Evolutionary conservation across 192 early-diverging fungal genomes (phyloP).

Genomic region (Spizellomyces punctatus): DNA sequence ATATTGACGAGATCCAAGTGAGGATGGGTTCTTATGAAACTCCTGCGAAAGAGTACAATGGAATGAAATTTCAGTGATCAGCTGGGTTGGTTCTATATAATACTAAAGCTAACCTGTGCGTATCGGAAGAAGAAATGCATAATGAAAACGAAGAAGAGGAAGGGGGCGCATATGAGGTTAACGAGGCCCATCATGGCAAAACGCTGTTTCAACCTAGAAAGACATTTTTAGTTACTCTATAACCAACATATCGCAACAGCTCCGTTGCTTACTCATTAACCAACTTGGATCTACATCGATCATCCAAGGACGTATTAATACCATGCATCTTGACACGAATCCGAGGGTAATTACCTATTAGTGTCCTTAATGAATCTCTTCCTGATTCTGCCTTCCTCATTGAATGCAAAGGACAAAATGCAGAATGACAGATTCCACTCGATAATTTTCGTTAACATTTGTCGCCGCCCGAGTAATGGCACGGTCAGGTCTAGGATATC

Average conservation of each 20-base stretch:
- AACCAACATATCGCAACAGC: constrained; percentile 6
- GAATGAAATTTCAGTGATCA: background rate
- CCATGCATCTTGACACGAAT: no score
- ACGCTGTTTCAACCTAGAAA: constrained; percentile 53
- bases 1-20: constrained; percentile 79
- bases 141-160: constrained; percentile 79
- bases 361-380: constrained; percentile 78
- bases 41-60: constrained; percentile 34
- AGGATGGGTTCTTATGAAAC: constrained; percentile 75
- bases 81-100: background rate
- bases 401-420: constrained; percentile 84
- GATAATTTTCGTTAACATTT: constrained; percentile 81
- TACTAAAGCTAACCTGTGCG: constrained; percentile 70
- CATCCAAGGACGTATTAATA: constrained; percentile 23
- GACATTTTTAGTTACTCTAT: constrained; percentile 10
- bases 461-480: constrained; percentile 46
- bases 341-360: constrained; percentile 44
- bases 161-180: constrained; percentile 84
- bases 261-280: constrained; percentile 60
- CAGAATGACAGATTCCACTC: constrained; percentile 93
- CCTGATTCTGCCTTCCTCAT: constrained; percentile 67
- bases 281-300: constrained; percentile 29
- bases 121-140: constrained; percentile 91
- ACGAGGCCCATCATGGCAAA: constrained; percentile 89
- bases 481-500: constrained; percentile 81